These are phyloP conservation scores for Pestalotiopsis sp. DNA, from an alignment of 2,329 filamentous ascomycete species.

Conservation along the genomic window DNA sequence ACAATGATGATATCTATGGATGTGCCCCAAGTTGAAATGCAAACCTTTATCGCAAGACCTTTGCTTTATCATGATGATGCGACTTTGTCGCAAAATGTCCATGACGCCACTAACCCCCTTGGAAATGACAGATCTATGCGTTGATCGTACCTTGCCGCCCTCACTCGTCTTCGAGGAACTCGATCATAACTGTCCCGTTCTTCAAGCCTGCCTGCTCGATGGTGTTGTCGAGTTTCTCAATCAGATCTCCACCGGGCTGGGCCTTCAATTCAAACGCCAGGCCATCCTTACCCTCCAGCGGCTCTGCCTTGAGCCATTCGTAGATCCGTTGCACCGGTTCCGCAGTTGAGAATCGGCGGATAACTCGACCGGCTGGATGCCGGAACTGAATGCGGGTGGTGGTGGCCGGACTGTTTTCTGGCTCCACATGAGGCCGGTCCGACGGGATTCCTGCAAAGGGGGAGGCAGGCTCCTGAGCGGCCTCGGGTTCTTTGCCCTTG, in stretches of 20 bases:
- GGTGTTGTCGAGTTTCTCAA: slow-evolving; percentile 72
- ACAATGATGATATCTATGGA: slow-evolving; percentile 7
- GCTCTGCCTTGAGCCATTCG: slow-evolving; percentile 93
- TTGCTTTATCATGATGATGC: neutral
- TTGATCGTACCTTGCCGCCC: neutral
- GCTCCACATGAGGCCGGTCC: slow-evolving; percentile 76
- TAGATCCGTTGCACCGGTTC: slow-evolving; percentile 85
- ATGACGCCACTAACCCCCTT: neutral
- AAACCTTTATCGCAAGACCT: neutral
- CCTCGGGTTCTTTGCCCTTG: slow-evolving; percentile 56
- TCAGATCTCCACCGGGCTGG: slow-evolving; percentile 79
- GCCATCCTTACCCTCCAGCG: slow-evolving; percentile 78
- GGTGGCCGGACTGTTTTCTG: slow-evolving; percentile 67
- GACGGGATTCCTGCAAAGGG: slow-evolving; percentile 74
- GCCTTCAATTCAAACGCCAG: slow-evolving; percentile 85
- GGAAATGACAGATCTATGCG: neutral
- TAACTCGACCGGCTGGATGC: slow-evolving; percentile 80
- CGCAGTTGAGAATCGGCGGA: slow-evolving; percentile 78
- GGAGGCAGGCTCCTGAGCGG: slow-evolving; percentile 23
- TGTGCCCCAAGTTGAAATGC: slow-evolving; percentile 2
- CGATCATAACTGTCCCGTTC: slow-evolving; percentile 94
- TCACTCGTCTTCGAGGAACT: slow-evolving; percentile 70
- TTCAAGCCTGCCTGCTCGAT: slow-evolving; percentile 85
- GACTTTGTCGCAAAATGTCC: neutral
- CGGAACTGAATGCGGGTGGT: slow-evolving; percentile 93